Evolutionary conservation across 1,284 basidiomycete species (phyloP).

Genomic region (Porogramme epimiltina): DNA sequence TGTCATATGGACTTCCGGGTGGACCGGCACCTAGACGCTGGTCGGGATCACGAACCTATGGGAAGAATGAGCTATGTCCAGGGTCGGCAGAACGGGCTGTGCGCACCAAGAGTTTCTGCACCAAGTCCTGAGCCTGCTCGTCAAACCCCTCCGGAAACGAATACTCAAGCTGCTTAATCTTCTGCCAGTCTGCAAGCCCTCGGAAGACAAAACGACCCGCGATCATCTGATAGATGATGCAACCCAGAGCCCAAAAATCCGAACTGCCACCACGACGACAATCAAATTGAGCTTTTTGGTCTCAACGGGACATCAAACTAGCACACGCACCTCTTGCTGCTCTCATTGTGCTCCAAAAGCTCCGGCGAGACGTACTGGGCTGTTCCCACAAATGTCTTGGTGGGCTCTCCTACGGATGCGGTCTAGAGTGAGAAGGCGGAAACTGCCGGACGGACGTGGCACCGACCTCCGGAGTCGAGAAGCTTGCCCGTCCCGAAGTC

Average conservation of each 20-base stretch:
- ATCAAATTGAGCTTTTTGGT: slow-evolving; percentile 16
- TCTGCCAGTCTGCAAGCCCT: slow-evolving; percentile 81
- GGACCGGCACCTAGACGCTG: slow-evolving; percentile 70
- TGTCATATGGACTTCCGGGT: slow-evolving; percentile 46
- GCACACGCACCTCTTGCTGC: slow-evolving; percentile 60
- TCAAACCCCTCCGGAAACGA: slow-evolving; percentile 76
- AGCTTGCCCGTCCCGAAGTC: slow-evolving; percentile 98
- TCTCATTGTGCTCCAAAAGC: slow-evolving; percentile 77
- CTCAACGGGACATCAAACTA: neutral
- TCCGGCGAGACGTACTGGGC: slow-evolving; percentile 97
- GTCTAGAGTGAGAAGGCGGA: slow-evolving; percentile 19
- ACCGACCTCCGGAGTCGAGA: slow-evolving; percentile 58
- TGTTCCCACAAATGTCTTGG: slow-evolving; percentile 93
- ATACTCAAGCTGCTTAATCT: slow-evolving; percentile 77
- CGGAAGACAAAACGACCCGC: slow-evolving; percentile 92
- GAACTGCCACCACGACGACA: slow-evolving; percentile 52
- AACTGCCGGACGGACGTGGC: slow-evolving; percentile 14
- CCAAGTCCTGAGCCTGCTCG: slow-evolving; percentile 65
- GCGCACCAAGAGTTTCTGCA: slow-evolving; percentile 64
- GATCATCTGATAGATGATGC: slow-evolving; percentile 96
- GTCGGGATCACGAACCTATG: slow-evolving; percentile 69
- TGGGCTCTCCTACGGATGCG: slow-evolving; percentile 43
- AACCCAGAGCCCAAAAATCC: slow-evolving; percentile 98
- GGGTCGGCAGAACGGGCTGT: neutral
- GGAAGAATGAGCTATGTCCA: neutral